These are phyloP conservation scores for Dryadomyces quercus-mongolicae DNA, from an alignment of 2,329 filamentous ascomycete genomes.

Conservation along the genomic window DNA sequence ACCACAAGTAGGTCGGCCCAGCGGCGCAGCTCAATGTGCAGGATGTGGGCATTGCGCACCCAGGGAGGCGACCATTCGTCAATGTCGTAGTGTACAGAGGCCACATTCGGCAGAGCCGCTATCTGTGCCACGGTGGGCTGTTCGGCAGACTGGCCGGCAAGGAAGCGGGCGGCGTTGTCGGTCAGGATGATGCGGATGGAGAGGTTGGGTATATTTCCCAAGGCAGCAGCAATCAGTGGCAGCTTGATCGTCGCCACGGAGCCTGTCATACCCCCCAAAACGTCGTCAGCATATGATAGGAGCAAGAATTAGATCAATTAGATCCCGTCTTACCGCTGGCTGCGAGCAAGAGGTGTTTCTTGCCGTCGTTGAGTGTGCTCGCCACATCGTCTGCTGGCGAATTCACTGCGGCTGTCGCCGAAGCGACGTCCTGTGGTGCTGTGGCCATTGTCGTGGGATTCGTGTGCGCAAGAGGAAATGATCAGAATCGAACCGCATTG, in stretches of 20 bases:
- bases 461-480: neutral
- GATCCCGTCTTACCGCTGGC: constrained; percentile 13
- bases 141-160: constrained; percentile 57
- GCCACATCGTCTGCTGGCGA: constrained; percentile 20
- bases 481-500: too few relatives aligned
- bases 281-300: neutral
- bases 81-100: constrained; percentile 67
- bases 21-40: constrained; percentile 80
- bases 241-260: constrained; percentile 85
- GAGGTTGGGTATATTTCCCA: constrained; percentile 35
- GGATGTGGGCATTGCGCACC: constrained; percentile 64
- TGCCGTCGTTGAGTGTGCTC: constrained; percentile 23
- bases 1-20: constrained; percentile 71
- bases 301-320: too few relatives aligned
- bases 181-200: constrained; percentile 83
- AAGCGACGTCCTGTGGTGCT: neutral
- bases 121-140: constrained; percentile 59
- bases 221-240: constrained; percentile 49
- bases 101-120: constrained; percentile 53
- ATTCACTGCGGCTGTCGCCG: neutral
- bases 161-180: constrained; percentile 58
- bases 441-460: neutral
- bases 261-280: too few relatives aligned
- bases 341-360: constrained; percentile 29
- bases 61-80: constrained; percentile 70